Percentiles rank a stretch among this genome's conserved stretches.
These are phyloP conservation scores for Trichoderma pleuroti DNA, from an alignment of 2,329 filamentous ascomycete species.

Conservation along the genomic window DNA sequence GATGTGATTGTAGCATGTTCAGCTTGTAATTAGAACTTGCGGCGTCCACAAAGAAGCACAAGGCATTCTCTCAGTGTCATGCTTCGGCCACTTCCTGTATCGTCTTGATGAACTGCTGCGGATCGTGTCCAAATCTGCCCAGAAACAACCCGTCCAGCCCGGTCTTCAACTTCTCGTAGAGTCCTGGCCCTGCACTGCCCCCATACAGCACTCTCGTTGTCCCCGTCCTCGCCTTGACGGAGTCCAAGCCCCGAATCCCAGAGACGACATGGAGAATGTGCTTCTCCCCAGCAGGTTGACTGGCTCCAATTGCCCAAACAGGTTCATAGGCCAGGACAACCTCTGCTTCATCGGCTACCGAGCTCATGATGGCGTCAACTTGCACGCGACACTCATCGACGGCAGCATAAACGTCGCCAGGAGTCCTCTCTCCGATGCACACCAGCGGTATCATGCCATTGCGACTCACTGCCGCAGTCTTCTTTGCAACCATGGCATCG, in stretches of 20 bases:
- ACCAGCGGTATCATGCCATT: conserved; percentile 74
- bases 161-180: conserved; percentile 64
- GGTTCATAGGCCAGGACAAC: conserved; percentile 82
- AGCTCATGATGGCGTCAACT: conserved; percentile 59
- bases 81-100: conserved; percentile 64
- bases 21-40: neutral
- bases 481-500: conserved; percentile 63
- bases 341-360: conserved; percentile 59
- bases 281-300: conserved; percentile 65
- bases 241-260: conserved; percentile 54
- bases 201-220: conserved; percentile 73
- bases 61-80: conserved; percentile 18
- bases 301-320: conserved; percentile 81
- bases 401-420: conserved; percentile 51
- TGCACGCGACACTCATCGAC: conserved; percentile 64
- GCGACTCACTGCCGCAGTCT: conserved; percentile 63
- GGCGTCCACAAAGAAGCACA: neutral
- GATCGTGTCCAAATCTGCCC: conserved; percentile 76
- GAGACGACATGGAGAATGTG: conserved; percentile 70
- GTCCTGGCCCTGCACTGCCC: conserved; percentile 75
- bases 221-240: conserved; percentile 50
- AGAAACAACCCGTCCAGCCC: conserved; percentile 78
- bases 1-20: neutral
- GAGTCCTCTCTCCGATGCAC: conserved; percentile 70
- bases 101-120: conserved; percentile 66